Evolutionary conservation across 768 basidiomycete species (phyloP), one percentile per base, ranked within the genome.

Genomic region (Hericium alpestre): DNA sequence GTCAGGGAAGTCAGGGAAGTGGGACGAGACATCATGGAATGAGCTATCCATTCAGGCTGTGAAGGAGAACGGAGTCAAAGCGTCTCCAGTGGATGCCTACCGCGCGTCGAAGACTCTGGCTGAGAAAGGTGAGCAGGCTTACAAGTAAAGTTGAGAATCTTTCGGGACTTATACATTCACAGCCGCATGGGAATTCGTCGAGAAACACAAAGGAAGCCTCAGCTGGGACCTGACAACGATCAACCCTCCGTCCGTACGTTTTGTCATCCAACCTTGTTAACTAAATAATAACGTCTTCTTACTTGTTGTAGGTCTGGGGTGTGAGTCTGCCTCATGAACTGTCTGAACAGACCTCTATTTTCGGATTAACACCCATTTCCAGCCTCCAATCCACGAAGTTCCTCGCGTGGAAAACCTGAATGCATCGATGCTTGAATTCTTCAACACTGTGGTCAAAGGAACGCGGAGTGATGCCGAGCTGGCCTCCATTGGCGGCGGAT

Each of bases 151-250:
- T 15, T 6, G 27, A 11, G 23, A 11, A 37, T 37, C 20, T 51
- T 27, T 18, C 11, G 25, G 9, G 8, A 8, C 9, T 54, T 2
- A 10, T 3, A 7, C 1, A 10, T 4, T 13, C 27, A 9, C 20
- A 65, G 65, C 69, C 1, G 73, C 73, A 5, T 74, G 72, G 73
- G 53, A 65, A 10, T 72, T 70, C 54, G 39, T 66, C 51, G 57
- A 64, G 39, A 51, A 64, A 53, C 61, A 67, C 40, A 62, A 68
- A 15, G 43, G 46, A 4, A 61, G 64, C 40, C 57, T 68, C 46
- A 56, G 63, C 0, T 72, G 63, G 61, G 74, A 73, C 43, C 46
- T 76, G 25, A 65, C 68, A 4, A 67, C 67, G 1, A 54, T 74
- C 54, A 62, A 63, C 56, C 73, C 74, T 13, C 70, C 73, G 20